Evolutionary conservation across 345 rosid genomes (phyloP).

Genomic region (rapeseed (Brassica napus)): DNA sequence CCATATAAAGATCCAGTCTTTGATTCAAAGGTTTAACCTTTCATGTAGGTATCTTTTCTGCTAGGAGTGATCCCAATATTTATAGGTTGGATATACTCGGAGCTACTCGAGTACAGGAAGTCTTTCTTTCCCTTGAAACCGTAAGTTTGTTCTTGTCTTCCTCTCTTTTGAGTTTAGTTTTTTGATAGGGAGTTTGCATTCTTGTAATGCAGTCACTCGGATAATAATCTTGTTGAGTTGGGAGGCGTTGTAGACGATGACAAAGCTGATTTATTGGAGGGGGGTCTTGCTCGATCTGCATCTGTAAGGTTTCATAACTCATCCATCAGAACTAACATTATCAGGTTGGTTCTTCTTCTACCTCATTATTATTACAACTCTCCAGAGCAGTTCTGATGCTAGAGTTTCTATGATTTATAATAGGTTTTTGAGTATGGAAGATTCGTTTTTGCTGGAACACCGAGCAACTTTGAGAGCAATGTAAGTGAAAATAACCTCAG

Average conservation of each 20-base stretch:
- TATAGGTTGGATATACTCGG: constrained; percentile 90
- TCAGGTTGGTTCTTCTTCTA: constrained; percentile 52
- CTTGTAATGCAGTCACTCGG: constrained; percentile 78
- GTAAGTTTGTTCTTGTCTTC: constrained; percentile 50
- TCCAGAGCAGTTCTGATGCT: constrained; percentile 23
- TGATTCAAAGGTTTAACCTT: constrained; percentile 22
- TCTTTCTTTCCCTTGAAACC: constrained; percentile 59
- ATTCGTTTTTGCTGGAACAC: constrained; percentile 88
- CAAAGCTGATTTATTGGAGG: constrained; percentile 80
- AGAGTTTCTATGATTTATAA: constrained; percentile 25
- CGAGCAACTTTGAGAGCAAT: constrained; percentile 81
- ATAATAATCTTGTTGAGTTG: constrained; percentile 77
- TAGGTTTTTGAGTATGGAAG: constrained; percentile 93
- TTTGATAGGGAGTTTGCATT: constrained; percentile 3
- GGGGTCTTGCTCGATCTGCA: constrained; percentile 79
- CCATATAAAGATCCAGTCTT: neutral
- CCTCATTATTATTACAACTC: neutral
- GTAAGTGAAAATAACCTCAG: constrained; percentile 45
- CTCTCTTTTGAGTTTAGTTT: neutral
- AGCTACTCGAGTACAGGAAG: constrained; percentile 72
- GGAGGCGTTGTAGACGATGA: constrained; percentile 66
- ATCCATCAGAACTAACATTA: constrained; percentile 66
- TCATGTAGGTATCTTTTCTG: constrained; percentile 76
- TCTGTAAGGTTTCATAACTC: constrained; percentile 67
- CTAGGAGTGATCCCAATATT: constrained; percentile 80